Evolutionary conservation across 2,329 filamentous ascomycete genomes (phyloP), one percentile per base, ranked within the genome.

Genomic region (Sarocladium oryzae): DNA sequence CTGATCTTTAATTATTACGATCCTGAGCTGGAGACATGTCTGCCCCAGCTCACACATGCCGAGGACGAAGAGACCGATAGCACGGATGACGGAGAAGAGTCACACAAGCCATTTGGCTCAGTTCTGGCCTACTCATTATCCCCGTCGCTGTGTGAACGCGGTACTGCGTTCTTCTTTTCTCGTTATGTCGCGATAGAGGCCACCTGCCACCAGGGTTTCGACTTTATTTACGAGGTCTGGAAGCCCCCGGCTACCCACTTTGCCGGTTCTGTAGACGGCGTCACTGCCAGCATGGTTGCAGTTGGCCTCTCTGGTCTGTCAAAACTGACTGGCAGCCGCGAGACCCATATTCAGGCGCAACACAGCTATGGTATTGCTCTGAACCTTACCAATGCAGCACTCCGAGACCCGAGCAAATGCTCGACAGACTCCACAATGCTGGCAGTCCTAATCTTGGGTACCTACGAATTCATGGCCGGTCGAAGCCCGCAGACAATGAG

Each of bases 381-480:
- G 1, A 66, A 67, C n/a, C 59, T 77, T 45, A 77, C 72, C 7
- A 78, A 79, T 49, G 60, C 64, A 16, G 75, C 77, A 2, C 66
- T 81, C n/a, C 62, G 66, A 41, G 63, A 74, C 50, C 70, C 75
- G 1, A 57, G 54, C 13, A 68, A 74, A 51, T 69, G 66, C 9
- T 59, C 69, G 58, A 75, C 72, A 56, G 74, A 74, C 55, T 74
- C 68, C 37, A 81, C 78, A 0, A 73, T 81, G 69, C 71, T 75
- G 28, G 71, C 68, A 1, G 72, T 81, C 15, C 67, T 81, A 43
- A 73, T 81, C 41, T 67, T 81, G 5, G 72, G 75, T 38, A 73
- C 77, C 4, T 81, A 76, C 55, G 77, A 81, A 60, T 76, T 75
- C 56, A 67, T 80, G 53, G 72, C 74, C 10, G 75, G 76, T 15